phyloP scores from a whole-genome alignment of 2,329 filamentous ascomycete genomes.

The Trichoderma oligosporum region DNA sequence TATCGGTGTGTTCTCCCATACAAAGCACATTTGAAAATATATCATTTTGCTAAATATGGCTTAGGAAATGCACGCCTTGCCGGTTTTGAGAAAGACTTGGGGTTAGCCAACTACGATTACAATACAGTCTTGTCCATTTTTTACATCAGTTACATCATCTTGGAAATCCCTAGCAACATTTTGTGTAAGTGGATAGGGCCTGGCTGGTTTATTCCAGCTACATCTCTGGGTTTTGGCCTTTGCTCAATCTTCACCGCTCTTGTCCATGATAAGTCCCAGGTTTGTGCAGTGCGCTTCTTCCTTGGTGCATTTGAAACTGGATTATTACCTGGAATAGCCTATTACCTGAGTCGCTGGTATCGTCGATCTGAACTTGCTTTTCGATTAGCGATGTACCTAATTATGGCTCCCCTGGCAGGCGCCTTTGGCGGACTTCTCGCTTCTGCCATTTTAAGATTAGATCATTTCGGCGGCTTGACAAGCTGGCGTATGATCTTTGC shows the following conservation, averaged over 20 bases:
- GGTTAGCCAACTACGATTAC: constrained; percentile 61
- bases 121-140: constrained; percentile 65
- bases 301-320: constrained; percentile 68
- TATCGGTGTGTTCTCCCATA: constrained; percentile 50
- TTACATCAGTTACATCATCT: constrained; percentile 70
- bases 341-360: constrained; percentile 71
- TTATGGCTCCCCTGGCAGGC: constrained; percentile 66
- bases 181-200: constrained; percentile 68
- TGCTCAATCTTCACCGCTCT: constrained; percentile 63
- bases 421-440: constrained; percentile 67
- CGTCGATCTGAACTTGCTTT: constrained; percentile 64
- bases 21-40: no score
- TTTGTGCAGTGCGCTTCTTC: constrained; percentile 61
- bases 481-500: constrained; percentile 68
- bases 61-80: constrained; percentile 65
- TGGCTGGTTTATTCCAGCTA: constrained; percentile 56
- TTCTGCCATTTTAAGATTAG: constrained; percentile 60
- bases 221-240: constrained; percentile 50
- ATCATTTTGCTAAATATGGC: no score
- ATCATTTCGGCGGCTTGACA: constrained; percentile 52
- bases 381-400: constrained; percentile 63
- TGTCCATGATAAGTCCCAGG: constrained; percentile 50
- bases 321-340: constrained; percentile 69
- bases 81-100: constrained; percentile 60
- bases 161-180: constrained; percentile 67